These are phyloP conservation scores for Boletus insuetus DNA, from an alignment of 768 basidiomycete species.

Conservation along the genomic window DNA sequence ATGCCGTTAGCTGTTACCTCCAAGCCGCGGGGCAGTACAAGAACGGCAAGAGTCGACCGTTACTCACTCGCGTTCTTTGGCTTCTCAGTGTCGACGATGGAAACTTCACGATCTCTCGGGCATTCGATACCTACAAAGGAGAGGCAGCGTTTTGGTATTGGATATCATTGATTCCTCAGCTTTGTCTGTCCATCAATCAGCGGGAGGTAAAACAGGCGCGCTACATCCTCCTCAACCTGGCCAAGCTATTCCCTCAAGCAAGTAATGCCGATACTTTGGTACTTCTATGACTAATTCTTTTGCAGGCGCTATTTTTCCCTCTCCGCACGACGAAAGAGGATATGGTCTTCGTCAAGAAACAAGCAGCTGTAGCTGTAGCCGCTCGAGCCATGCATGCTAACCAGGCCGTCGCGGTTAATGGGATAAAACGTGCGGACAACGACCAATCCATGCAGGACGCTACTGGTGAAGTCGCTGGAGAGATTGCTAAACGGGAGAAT, in stretches of 20 bases:
- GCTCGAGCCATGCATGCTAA: conserved; percentile 36
- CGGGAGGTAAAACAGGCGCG: conserved; percentile 93
- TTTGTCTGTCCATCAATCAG: conserved; percentile 84
- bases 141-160: conserved; percentile 98
- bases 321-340: conserved; percentile 83
- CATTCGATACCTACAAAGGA: conserved; percentile 94
- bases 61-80: conserved; percentile 94
- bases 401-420: conserved; percentile 25
- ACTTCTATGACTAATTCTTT: conserved; percentile 6
- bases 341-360: conserved; percentile 46
- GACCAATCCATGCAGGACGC: conserved; percentile 31
- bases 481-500: conserved; percentile 26
- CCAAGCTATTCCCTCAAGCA: conserved; percentile 91
- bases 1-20: conserved; percentile 95
- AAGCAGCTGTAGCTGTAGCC: conserved; percentile 35
- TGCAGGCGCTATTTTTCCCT: conserved; percentile 91
- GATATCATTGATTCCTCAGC: conserved; percentile 95
- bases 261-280: conserved; percentile 20
- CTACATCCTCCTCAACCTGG: conserved; percentile 83
- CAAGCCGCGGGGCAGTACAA: conserved; percentile 97
- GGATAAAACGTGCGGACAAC: conserved; percentile 30
- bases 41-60: conserved; percentile 85
- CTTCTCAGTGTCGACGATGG: conserved; percentile 89
- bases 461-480: conserved; percentile 26
- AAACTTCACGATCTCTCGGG: conserved; percentile 64